Evolutionary conservation across 805 yeast species (phyloP).

Genomic region (Candida oleophila): DNA sequence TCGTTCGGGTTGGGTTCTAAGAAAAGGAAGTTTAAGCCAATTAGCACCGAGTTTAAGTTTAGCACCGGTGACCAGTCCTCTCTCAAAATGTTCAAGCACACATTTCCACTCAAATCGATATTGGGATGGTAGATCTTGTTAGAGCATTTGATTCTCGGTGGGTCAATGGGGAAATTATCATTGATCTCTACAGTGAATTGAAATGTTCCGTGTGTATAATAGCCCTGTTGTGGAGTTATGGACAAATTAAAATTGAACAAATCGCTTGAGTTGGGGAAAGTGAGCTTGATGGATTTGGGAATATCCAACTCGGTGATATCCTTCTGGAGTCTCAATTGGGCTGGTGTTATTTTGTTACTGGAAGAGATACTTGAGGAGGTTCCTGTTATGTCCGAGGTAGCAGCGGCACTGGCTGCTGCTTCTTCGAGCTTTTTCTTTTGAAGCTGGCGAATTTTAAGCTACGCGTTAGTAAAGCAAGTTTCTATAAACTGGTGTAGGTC

Average conservation of each 20-base stretch:
- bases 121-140: slow-evolving; percentile 89
- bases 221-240: slow-evolving; percentile 70
- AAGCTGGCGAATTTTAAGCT: slow-evolving; percentile 60
- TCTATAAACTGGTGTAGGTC: no score
- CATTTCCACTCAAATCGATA: slow-evolving; percentile 85
- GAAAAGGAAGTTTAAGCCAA: slow-evolving; percentile 83
- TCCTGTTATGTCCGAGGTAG: slow-evolving; percentile 18
- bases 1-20: slow-evolving; percentile 90
- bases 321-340: slow-evolving; percentile 74
- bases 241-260: slow-evolving; percentile 60
- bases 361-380: background rate
- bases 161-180: slow-evolving; percentile 83
- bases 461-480: slow-evolving; percentile 3
- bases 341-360: slow-evolving; percentile 40
- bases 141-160: slow-evolving; percentile 78
- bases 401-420: slow-evolving; percentile 28
- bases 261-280: slow-evolving; percentile 51
- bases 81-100: slow-evolving; percentile 85
- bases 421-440: slow-evolving; percentile 58
- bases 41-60: slow-evolving; percentile 73
- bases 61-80: slow-evolving; percentile 97
- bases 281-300: slow-evolving; percentile 55
- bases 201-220: slow-evolving; percentile 68
- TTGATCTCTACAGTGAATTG: slow-evolving; percentile 63
- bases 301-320: slow-evolving; percentile 69